Base-by-base conservation (phyloP, 129 eudicot genomes). In the Flaveria linearis region DNA sequence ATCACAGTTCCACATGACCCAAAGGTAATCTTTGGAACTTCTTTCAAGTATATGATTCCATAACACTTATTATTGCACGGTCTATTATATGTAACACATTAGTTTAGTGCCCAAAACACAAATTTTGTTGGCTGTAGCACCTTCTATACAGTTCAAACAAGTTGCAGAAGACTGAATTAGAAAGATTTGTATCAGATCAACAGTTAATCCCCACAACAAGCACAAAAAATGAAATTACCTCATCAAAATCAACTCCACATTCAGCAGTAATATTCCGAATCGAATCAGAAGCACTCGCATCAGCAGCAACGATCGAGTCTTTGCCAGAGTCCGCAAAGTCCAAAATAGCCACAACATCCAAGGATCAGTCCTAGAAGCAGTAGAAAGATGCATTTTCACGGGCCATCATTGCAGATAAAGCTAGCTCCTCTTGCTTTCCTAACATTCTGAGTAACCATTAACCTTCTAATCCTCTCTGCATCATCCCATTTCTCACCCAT, bases 201-300 rank as follows among this genome's bases (percentile, higher is more conserved):
- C 13, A 75, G 33, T 47, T 16, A 60, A 53, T 46, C 47, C 47
- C 8, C 4, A 33, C 13, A 47, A 41, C 45, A 20, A 67, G n/a
- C 18, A 18, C 30, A 36, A 36, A 52, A 43, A 57, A 22, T 11
- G 11, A 30, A 45, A 12, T 46, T 51, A 85, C 98, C 87, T 93
- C 98, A 78, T 93, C 98, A 49, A 93, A 93, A 82, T 88, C 92
- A 36, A 87, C 95, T 25, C 97, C 98, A 53, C 96, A 86, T 76
- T 93, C 98, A 17, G 90, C 85, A 2, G 95, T 97, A 71, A 93
- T 85, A 58, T 84, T 88, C 72, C 98, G 88, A 70, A 93, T 93
- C 85, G 85, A 80, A 87, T 93, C 97, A 26, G 98, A 93, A 15
- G 96, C 92, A 74, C 67, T 85, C 13, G 82, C 84, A 90, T 93